Evolutionary conservation across 805 yeast genomes (phyloP).

Genomic region (Wickerhamiella bombiphila): DNA sequence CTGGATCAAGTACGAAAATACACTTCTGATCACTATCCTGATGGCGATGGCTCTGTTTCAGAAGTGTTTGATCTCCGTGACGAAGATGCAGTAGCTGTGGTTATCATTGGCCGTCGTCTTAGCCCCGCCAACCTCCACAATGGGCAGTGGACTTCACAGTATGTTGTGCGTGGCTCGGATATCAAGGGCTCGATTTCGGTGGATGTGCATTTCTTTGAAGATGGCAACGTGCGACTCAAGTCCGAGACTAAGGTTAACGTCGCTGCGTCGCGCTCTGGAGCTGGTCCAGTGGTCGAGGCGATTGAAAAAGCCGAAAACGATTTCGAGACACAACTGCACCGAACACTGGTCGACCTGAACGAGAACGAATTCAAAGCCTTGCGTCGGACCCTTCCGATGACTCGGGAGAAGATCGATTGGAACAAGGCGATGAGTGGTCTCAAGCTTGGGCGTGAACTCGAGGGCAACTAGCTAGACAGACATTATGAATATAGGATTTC

Average conservation of each 20-base stretch:
- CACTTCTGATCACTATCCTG: constrained; percentile 53
- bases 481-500: neutral
- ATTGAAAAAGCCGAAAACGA: constrained; percentile 39
- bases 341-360: constrained; percentile 55
- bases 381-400: constrained; percentile 84
- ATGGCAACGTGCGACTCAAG: constrained; percentile 79
- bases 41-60: constrained; percentile 28
- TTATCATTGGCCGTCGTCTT: constrained; percentile 56
- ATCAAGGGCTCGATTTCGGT: constrained; percentile 44
- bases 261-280: constrained; percentile 6
- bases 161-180: constrained; percentile 27
- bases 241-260: constrained; percentile 25
- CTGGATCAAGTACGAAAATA: constrained; percentile 32
- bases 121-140: constrained; percentile 73
- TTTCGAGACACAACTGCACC: constrained; percentile 45
- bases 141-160: constrained; percentile 73
- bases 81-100: constrained; percentile 26
- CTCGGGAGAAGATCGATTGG: constrained; percentile 87
- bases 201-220: constrained; percentile 87
- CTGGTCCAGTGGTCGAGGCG: constrained; percentile 22
- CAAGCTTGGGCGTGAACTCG: constrained; percentile 44
- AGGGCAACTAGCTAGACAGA: constrained; percentile 4
- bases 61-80: constrained; percentile 32
- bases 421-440: constrained; percentile 85
- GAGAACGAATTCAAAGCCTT: constrained; percentile 68